Percentiles rank a stretch among this genome's conserved stretches.
phyloP scores from a whole-genome alignment of 2,329 filamentous ascomycete species.

The Penicillium polonicum region DNA sequence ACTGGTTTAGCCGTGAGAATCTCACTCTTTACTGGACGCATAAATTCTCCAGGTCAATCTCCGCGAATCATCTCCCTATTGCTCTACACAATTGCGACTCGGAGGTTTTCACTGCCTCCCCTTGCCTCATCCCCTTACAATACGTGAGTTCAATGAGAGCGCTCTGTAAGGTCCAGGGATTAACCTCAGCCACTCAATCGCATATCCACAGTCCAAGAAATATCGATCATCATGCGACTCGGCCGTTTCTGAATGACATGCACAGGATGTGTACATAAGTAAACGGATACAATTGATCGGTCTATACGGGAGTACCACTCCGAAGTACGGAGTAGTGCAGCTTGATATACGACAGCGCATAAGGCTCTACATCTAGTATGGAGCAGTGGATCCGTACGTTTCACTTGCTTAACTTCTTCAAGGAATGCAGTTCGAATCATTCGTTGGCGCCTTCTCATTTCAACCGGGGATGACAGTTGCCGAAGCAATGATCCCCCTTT shows the following conservation, averaged over 20 bases:
- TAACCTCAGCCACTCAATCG: conserved; percentile 17
- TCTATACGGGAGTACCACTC: neutral
- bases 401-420: neutral
- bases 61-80: neutral
- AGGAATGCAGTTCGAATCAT: conserved; percentile 7
- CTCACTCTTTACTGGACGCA: neutral
- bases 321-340: neutral
- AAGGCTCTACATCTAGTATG: neutral
- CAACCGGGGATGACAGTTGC: conserved; percentile 8
- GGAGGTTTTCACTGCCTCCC: conserved; percentile 15
- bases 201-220: neutral
- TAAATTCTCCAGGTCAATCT: neutral
- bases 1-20: neutral
- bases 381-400: neutral
- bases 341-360: conserved; percentile 1
- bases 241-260: conserved; percentile 21
- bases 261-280: conserved; percentile 2
- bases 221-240: conserved; percentile 19
- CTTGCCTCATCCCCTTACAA: conserved; percentile 21
- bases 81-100: conserved; percentile 9
- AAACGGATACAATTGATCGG: neutral
- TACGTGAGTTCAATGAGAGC: neutral
- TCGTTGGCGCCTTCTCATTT: neutral
- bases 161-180: conserved; percentile 18
- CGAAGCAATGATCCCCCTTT: conserved; percentile 11